phyloP scores from a whole-genome alignment of 306 rosid species.

The Trichosanthes cucumerina region DNA sequence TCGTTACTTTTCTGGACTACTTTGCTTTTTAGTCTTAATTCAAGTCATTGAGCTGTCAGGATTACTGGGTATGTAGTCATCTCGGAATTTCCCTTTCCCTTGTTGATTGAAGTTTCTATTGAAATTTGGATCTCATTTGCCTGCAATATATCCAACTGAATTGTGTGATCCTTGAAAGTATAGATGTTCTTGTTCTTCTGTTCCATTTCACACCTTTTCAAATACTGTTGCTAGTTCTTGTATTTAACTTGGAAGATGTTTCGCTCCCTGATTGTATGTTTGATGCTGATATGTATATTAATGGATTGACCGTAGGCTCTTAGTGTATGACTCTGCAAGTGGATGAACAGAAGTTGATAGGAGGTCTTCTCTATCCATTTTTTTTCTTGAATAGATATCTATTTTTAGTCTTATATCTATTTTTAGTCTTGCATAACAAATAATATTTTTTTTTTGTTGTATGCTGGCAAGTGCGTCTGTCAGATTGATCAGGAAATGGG shows the following conservation, averaged over 20 bases:
- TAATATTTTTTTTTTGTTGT: not conserved
- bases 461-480: not conserved
- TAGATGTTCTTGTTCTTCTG: not conserved
- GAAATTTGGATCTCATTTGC: constrained; percentile 1
- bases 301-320: not conserved
- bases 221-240: not conserved
- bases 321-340: not conserved
- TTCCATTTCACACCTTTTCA: not conserved
- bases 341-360: not conserved
- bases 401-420: not conserved
- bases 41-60: not conserved
- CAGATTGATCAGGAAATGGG: not conserved
- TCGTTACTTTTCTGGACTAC: not conserved
- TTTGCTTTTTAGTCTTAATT: not conserved
- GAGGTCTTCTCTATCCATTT: not conserved
- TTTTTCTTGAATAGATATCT: not conserved
- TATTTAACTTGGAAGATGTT: not conserved
- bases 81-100: not conserved
- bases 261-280: not conserved
- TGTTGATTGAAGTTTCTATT: not conserved
- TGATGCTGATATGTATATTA: not conserved
- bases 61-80: not conserved
- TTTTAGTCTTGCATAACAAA: not conserved
- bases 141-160: not conserved
- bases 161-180: not conserved